Conservation (phyloP, 2,329 filamentous ascomycete species). For the Alternaria arborescens region DNA sequence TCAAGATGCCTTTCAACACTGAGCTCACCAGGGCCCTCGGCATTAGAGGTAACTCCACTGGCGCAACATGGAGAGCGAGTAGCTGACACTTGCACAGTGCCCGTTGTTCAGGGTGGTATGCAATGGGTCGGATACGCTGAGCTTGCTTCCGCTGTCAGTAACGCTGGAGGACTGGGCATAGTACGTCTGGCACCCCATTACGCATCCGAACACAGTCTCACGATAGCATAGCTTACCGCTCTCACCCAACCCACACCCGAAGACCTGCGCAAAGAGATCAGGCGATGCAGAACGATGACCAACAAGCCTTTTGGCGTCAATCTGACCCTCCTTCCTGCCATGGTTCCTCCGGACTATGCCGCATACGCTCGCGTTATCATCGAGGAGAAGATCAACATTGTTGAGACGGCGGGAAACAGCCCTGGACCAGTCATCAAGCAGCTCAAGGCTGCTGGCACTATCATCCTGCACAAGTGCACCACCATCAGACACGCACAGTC, state of each 20-base stretch:
- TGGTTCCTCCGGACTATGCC: conserved; percentile 89
- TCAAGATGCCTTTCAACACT: conserved; percentile 69
- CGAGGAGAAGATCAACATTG: conserved; percentile 88
- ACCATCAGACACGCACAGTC: conserved; percentile 92
- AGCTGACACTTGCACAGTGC: conserved; percentile 67
- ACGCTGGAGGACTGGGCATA: conserved; percentile 79
- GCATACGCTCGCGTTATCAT: conserved; percentile 93
- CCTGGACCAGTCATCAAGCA: conserved; percentile 90
- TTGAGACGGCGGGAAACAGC: conserved; percentile 91
- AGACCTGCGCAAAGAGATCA: conserved; percentile 93
- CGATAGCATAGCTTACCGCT: conserved; percentile 68
- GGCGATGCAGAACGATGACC: conserved; percentile 81
- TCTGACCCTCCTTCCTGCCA: conserved; percentile 87
- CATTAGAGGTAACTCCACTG: conserved; percentile 54
- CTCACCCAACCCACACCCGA: conserved; percentile 93
- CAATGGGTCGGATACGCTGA: conserved; percentile 86
- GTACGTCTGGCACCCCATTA: conserved; percentile 34
- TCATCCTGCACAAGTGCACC: conserved; percentile 95
- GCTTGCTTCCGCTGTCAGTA: conserved; percentile 73
- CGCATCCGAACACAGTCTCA: conserved; percentile 17
- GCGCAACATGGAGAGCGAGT: background rate
- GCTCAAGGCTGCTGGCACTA: conserved; percentile 81
- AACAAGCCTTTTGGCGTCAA: conserved; percentile 88
- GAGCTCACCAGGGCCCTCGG: conserved; percentile 69
- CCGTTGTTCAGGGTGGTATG: conserved; percentile 87